These are phyloP conservation scores for Tolypocladium paradoxum DNA, from an alignment of 2,329 filamentous ascomycete genomes.

Conservation along the genomic window DNA sequence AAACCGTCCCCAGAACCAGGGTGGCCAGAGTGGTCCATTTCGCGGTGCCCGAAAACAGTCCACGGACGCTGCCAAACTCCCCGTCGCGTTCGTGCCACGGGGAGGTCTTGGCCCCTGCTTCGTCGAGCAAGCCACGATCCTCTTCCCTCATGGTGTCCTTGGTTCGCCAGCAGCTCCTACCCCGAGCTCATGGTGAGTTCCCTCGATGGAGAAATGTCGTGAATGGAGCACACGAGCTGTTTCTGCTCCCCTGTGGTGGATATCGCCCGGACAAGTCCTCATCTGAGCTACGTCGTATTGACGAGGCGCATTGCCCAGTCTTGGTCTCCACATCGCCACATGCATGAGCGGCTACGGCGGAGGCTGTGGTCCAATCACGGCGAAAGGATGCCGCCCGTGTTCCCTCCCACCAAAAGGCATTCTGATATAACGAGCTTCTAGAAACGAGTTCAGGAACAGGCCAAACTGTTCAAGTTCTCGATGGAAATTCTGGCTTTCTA, in stretches of 20 bases:
- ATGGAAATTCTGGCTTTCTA: too few relatives aligned
- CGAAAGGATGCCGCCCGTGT: not conserved
- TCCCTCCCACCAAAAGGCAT: too few relatives aligned
- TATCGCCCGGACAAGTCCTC: not conserved
- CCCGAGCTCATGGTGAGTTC: not conserved
- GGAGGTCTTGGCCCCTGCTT: not conserved
- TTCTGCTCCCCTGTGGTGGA: not conserved
- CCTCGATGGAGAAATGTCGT: not conserved
- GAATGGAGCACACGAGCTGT: not conserved
- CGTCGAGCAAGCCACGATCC: constrained; percentile 2
- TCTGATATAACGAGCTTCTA: too few relatives aligned
- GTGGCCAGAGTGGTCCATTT: not conserved
- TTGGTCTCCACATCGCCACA: not conserved
- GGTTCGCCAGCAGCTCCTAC: not conserved
- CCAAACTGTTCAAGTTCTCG: too few relatives aligned
- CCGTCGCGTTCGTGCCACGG: too few relatives aligned
- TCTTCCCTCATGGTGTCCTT: not conserved
- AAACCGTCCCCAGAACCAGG: not conserved
- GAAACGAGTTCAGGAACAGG: too few relatives aligned
- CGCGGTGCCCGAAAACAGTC: not conserved
- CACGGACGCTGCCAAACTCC: not conserved
- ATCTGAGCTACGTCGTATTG: not conserved
- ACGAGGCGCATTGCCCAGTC: too few relatives aligned
- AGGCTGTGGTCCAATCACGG: not conserved
- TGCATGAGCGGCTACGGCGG: not conserved